phyloP scores from a whole-genome alignment of 495 filamentous ascomycete species.

The Hypoxylon perforatum region DNA sequence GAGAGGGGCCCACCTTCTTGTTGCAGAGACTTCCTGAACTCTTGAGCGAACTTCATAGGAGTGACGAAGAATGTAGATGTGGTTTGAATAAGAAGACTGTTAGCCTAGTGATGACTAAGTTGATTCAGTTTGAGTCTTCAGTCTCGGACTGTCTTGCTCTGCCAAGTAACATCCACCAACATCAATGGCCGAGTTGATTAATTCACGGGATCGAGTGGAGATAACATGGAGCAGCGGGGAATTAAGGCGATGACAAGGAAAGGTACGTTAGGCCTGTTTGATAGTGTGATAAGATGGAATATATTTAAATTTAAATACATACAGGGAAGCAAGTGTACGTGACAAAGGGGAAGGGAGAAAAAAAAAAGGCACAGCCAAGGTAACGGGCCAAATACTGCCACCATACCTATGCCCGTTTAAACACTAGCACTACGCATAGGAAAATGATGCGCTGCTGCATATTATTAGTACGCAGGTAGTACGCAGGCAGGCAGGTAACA shows the following conservation, averaged over 20 bases:
- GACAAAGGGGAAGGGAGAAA: neutral
- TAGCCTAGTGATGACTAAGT: neutral
- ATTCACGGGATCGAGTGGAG: neutral
- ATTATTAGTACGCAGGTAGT: neutral
- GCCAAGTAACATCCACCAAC: neutral
- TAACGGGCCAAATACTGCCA: conserved; percentile 19
- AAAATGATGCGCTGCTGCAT: conserved; percentile 9
- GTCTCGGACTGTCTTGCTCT: neutral
- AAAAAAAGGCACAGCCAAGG: neutral
- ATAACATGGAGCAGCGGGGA: neutral
- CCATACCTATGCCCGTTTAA: too few relatives aligned
- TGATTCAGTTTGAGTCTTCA: neutral
- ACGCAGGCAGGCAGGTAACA: too few relatives aligned
- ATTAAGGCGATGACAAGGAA: neutral
- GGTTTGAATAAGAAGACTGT: neutral
- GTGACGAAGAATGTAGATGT: neutral
- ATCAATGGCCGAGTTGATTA: neutral
- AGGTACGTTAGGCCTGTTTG: too few relatives aligned
- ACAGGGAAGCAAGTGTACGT: neutral
- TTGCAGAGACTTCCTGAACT: conserved; percentile 68
- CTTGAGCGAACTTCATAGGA: conserved; percentile 80
- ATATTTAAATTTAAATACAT: neutral
- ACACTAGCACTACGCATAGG: conserved; percentile 5
- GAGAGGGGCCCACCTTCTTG: conserved; percentile 54
- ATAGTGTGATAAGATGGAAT: neutral